Percentiles rank a stretch among this genome's conserved stretches.
phyloP scores from a whole-genome alignment of 805 yeast species.

The Kazachstania africana region DNA sequence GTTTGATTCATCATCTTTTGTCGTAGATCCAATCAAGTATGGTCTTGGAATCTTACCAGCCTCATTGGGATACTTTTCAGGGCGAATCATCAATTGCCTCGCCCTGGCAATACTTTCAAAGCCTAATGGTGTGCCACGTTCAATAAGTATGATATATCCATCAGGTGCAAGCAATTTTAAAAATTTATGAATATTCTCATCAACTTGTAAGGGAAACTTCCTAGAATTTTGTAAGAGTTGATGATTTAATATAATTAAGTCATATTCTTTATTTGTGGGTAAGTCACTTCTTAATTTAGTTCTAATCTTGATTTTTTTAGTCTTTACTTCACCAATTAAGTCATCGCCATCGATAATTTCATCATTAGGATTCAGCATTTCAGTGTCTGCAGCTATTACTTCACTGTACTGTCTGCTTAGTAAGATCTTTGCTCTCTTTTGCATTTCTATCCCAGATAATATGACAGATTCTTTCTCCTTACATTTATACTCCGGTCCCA shows the following conservation, averaged over 20 bases:
- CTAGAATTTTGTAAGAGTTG: constrained; percentile 52
- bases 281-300: constrained; percentile 45
- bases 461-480: constrained; percentile 58
- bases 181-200: constrained; percentile 47
- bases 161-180: constrained; percentile 57
- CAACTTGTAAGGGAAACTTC: constrained; percentile 64
- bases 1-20: constrained; percentile 9
- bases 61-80: constrained; percentile 49
- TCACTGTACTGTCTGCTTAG: constrained; percentile 60
- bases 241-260: constrained; percentile 73
- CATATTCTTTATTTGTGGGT: constrained; percentile 48
- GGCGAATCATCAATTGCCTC: constrained; percentile 80
- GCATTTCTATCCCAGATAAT: constrained; percentile 64
- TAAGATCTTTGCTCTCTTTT: constrained; percentile 63
- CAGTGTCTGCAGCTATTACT: constrained; percentile 2
- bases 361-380: constrained; percentile 7
- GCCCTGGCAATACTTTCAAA: constrained; percentile 85
- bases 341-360: constrained; percentile 26
- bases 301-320: constrained; percentile 39
- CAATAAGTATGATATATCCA: constrained; percentile 70
- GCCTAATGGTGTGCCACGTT: constrained; percentile 84
- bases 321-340: constrained; percentile 43
- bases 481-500: constrained; percentile 56
- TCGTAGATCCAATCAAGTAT: constrained; percentile 40
- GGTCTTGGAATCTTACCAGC: constrained; percentile 60